A percentile compares a stretch with the other conserved stretches of the same genome.
These are phyloP conservation scores for Sedum album DNA, from an alignment of 164 flowering plant genomes.

Conservation along the genomic window DNA sequence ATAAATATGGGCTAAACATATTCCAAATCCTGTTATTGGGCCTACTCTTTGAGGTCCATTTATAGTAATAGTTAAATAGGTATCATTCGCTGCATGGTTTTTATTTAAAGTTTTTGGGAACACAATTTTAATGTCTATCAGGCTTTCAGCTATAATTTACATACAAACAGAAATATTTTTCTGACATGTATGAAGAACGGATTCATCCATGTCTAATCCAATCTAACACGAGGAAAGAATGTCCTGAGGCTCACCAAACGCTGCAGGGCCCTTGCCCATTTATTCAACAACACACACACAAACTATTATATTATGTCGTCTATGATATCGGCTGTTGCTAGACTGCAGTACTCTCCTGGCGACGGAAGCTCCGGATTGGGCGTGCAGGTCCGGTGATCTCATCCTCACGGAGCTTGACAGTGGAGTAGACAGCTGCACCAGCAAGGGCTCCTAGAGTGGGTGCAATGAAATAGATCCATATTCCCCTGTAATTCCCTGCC, in stretches of 20 bases:
- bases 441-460: constrained; percentile 64
- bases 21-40: too few species aligned
- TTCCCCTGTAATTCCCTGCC: constrained; percentile 51
- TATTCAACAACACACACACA: constrained; percentile 1
- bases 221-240: too few species aligned
- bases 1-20: too few species aligned
- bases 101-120: too few species aligned
- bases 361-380: constrained; percentile 69
- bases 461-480: constrained; percentile 78
- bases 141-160: too few species aligned
- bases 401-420: constrained; percentile 51
- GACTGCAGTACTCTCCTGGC: constrained; percentile 20
- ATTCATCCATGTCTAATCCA: too few species aligned
- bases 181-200: too few species aligned
- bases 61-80: too few species aligned
- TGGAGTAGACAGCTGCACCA: constrained; percentile 60
- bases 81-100: too few species aligned
- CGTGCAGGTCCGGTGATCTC: constrained; percentile 38
- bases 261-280: not conserved
- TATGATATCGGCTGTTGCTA: not conserved
- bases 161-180: too few species aligned
- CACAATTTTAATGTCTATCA: too few species aligned
- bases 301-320: not conserved
- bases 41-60: too few species aligned
- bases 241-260: not conserved